These are phyloP conservation scores for Catharanthus roseus DNA, from an alignment of 257 asterid genomes.

Conservation along the genomic window DNA sequence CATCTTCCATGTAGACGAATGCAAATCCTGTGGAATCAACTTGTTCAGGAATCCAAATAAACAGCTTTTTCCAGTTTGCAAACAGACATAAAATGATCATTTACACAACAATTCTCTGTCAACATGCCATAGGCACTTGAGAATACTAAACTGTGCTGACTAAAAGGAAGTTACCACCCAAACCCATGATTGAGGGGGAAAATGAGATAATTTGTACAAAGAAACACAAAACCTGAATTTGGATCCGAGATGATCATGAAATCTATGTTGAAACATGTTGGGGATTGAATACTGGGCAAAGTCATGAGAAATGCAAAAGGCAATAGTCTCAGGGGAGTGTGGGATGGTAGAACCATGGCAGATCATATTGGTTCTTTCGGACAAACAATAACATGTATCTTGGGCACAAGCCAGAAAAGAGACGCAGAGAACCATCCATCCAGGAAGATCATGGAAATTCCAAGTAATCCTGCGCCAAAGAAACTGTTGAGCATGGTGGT, in stretches of 20 bases:
- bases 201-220: constrained; percentile 35
- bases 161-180: constrained; percentile 38
- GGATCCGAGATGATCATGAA: constrained; percentile 85
- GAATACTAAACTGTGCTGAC: constrained; percentile 33
- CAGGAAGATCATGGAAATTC: constrained; percentile 82
- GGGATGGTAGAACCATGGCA: constrained; percentile 76
- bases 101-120: constrained; percentile 18
- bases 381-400: constrained; percentile 80
- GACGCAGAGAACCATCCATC: constrained; percentile 88
- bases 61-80: constrained; percentile 16
- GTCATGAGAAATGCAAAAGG: constrained; percentile 93
- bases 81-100: constrained; percentile 3
- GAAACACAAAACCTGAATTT: constrained; percentile 93
- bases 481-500: constrained; percentile 82
- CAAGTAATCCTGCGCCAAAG: constrained; percentile 99
- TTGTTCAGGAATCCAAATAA: constrained; percentile 23
- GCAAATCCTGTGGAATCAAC: constrained; percentile 67
- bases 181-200: constrained; percentile 45
- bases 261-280: constrained; percentile 83
- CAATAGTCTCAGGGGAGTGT: constrained; percentile 85
- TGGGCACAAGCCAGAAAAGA: constrained; percentile 89
- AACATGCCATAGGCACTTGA: constrained; percentile 30
- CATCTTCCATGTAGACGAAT: constrained; percentile 91
- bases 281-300: constrained; percentile 82
- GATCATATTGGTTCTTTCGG: constrained; percentile 85